phyloP scores from a whole-genome alignment of 169 alveolate genomes.

The Amoebophrya sp. region DNA sequence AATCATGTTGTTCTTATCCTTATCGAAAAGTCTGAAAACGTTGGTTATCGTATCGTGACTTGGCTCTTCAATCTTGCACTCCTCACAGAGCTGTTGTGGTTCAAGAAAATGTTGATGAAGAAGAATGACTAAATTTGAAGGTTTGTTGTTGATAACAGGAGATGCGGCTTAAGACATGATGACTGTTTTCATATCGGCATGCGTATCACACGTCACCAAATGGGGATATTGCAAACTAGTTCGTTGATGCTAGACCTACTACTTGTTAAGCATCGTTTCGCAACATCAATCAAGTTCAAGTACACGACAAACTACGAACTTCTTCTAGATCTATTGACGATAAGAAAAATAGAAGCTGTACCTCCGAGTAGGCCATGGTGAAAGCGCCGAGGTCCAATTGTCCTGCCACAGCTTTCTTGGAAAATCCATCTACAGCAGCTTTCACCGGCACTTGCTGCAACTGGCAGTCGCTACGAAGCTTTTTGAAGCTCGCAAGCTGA shows the following conservation, averaged over 20 bases:
- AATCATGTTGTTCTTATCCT: slow-evolving; percentile 20
- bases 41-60: not conserved
- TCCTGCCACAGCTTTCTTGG: not conserved
- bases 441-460: not conserved
- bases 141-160: too few relatives aligned
- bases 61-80: not conserved
- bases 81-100: not conserved
- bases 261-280: too few relatives aligned
- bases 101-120: too few relatives aligned
- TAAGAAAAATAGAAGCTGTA: not conserved
- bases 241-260: too few relatives aligned
- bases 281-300: not conserved
- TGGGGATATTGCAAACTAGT: too few relatives aligned
- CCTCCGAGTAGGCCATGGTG: not conserved
- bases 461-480: not conserved
- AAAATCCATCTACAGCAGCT: not conserved
- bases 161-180: too few relatives aligned
- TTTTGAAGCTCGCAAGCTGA: not conserved
- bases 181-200: too few relatives aligned
- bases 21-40: slow-evolving; percentile 22
- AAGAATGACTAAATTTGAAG: too few relatives aligned
- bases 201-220: too few relatives aligned
- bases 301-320: too few relatives aligned
- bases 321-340: too few relatives aligned
- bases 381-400: not conserved